Evolutionary conservation across 2,329 filamentous ascomycete species (phyloP), one percentile per base, ranked within the genome.

Genomic region (Tympanopsis confertula): DNA sequence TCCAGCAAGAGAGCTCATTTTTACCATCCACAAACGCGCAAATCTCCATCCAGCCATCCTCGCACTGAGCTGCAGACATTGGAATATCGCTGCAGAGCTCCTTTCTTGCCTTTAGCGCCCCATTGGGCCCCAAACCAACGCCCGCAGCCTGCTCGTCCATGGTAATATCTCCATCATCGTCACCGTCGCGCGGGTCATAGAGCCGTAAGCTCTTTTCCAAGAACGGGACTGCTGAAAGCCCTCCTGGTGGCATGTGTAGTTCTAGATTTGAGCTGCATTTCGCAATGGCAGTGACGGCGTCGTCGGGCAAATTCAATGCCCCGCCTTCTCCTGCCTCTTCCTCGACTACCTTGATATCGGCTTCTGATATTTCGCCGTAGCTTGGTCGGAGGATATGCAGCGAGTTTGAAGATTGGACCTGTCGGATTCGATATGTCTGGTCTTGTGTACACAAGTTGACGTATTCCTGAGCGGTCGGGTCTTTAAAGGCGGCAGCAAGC

Each of bases 361-460:
- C 24, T 28, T n/a, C 10, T 28, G 10, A n/a, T 52, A 47, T 52
- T 3, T 45, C 45, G 44, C 52, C 50, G 17, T 54, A 48, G 39
- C 61, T 62, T 4, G 66, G 63, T 36, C 58, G 58, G 18, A 72
- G 57, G 26, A 79, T 50, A 52, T 73, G 71, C 39, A 80, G 61
- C 24, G 71, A 74, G 46, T 81, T 81, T 19, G 75, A 79, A 13
- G 75, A 78, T 46, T 76, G 74, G 38, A 80, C 74, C 53, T 80
- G 74, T 46, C 74, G 73, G 37, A 80, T 56, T 41, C 68, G 65
- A 57, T 69, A 81, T 10, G 74, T 75, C 45, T 68, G 61, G 38
- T 61, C 59, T 7, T 62, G 57, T 2, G 72, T 78, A 56, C 75
- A 80, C 41, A 81, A 60, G 42, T 78, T 73, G 20, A 71, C 68